Evolutionary conservation across 225 moss, liverwort and hornwort species (phyloP).

Genomic region (Neckera pumila): DNA sequence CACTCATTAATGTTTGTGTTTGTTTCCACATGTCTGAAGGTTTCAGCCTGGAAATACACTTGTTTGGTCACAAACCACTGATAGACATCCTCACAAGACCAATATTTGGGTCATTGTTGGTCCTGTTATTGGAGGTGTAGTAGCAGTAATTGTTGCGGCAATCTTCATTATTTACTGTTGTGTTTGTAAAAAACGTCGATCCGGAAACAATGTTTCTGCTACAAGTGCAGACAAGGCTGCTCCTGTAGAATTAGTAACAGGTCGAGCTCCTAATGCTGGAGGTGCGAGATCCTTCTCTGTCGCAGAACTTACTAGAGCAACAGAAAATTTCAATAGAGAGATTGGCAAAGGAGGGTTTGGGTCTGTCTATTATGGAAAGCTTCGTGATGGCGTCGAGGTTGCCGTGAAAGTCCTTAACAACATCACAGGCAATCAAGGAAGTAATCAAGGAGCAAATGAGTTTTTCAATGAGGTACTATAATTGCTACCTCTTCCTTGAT

Average conservation of each 20-base stretch:
- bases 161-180: not conserved
- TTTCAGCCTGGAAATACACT: not conserved
- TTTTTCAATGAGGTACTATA: not conserved
- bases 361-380: not conserved
- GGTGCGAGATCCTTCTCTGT: not conserved
- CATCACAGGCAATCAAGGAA: not conserved
- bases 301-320: not conserved
- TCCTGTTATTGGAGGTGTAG: not conserved
- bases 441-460: not conserved
- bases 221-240: not conserved
- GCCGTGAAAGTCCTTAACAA: not conserved
- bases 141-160: not conserved
- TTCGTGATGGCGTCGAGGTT: not conserved
- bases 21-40: not conserved
- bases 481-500: not conserved
- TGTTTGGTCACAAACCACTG: not conserved
- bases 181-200: not conserved
- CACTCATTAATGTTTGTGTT: not conserved
- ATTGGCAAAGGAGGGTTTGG: constrained; percentile 10
- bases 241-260: not conserved
- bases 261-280: not conserved
- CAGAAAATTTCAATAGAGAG: not conserved
- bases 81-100: not conserved
- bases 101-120: not conserved
- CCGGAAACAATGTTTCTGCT: not conserved